Conservation (phyloP, 116 monocot species). For the Thalassia testudinum region DNA sequence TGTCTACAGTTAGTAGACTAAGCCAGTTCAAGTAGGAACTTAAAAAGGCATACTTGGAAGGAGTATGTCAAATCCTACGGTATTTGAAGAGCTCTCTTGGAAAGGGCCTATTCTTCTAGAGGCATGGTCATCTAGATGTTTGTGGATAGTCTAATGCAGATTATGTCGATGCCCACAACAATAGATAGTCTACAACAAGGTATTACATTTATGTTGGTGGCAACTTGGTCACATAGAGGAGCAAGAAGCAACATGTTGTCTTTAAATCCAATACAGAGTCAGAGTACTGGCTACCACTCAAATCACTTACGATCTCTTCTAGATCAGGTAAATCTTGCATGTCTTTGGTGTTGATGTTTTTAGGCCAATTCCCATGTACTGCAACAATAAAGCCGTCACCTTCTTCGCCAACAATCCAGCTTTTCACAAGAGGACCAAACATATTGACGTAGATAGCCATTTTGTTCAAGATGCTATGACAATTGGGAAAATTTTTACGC, state of each 20-base stretch:
- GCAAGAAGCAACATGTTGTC: not conserved
- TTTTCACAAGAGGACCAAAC: not conserved
- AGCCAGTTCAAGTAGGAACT: too few relatives aligned
- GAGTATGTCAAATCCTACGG: too few relatives aligned
- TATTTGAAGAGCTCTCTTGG: too few relatives aligned
- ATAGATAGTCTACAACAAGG: not conserved
- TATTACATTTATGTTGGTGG: not conserved
- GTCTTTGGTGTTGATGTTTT: not conserved
- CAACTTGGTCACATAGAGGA: not conserved
- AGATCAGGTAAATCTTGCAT: not conserved
- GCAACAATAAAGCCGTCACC: not conserved
- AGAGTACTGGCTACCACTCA: not conserved
- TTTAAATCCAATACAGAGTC: not conserved
- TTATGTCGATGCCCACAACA: not conserved
- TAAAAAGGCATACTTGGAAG: too few relatives aligned
- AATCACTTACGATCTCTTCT: not conserved
- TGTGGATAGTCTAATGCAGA: not conserved
- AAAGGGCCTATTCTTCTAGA: too few relatives aligned
- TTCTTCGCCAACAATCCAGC: not conserved
- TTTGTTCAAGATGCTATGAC: not conserved
- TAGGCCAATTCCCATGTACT: not conserved
- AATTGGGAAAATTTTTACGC: too few relatives aligned
- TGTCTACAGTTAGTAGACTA: too few relatives aligned
- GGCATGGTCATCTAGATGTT: too few relatives aligned
- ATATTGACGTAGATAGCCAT: not conserved